These are phyloP conservation scores for Phytopythium aichiense DNA, from an alignment of 352 stramenopile species.

Conservation along the genomic window DNA sequence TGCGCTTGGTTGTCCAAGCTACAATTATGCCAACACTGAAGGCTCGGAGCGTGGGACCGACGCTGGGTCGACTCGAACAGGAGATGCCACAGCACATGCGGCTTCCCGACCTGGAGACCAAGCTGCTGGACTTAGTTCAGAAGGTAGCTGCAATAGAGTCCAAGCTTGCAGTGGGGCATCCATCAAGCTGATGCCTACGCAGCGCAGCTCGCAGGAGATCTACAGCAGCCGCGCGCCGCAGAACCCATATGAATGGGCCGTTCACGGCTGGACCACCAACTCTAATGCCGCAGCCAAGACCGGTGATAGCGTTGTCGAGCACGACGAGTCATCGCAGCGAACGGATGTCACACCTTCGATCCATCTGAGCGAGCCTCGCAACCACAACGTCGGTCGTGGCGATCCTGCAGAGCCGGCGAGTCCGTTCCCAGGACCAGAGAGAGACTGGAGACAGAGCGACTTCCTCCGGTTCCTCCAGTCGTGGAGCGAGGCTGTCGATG, in stretches of 20 bases:
- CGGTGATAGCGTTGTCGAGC: neutral
- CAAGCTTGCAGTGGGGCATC: neutral
- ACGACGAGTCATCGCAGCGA: neutral
- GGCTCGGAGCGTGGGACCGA: too few relatives aligned
- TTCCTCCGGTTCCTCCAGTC: constrained; percentile 29
- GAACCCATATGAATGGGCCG: neutral
- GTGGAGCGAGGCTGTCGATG: constrained; percentile 31
- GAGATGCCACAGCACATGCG: too few relatives aligned
- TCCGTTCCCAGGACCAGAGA: neutral
- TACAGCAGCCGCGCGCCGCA: neutral
- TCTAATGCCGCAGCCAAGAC: neutral
- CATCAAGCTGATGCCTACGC: neutral
- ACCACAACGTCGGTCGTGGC: neutral
- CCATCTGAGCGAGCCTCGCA: neutral
- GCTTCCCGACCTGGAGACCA: too few relatives aligned
- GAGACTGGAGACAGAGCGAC: constrained; percentile 17
- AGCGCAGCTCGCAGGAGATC: neutral
- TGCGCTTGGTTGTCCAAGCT: neutral
- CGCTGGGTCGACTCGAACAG: too few relatives aligned
- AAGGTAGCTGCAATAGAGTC: neutral
- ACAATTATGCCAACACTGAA: too few relatives aligned
- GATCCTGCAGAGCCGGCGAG: neutral
- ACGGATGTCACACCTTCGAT: neutral
- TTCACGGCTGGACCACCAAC: neutral
- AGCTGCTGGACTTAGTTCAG: too few relatives aligned